A percentile compares a stretch with the other conserved stretches of the same genome.
These are phyloP conservation scores for Quercus agrifolia DNA, from an alignment of 306 rosid genomes.

Conservation along the genomic window DNA sequence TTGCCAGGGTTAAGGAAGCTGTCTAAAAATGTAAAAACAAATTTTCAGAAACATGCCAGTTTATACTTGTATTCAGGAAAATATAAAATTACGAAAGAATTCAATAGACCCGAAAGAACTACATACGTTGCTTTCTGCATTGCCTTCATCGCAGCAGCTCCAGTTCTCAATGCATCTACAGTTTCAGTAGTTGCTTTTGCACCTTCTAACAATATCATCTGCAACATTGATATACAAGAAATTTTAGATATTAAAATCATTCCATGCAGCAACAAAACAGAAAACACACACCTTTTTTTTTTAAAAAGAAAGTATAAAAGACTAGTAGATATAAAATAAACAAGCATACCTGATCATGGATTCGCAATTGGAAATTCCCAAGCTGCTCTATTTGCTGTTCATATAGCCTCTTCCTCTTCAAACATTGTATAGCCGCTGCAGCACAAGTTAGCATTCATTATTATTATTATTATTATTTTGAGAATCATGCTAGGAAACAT, in stretches of 20 bases:
- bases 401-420: conserved; percentile 90
- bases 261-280: not conserved
- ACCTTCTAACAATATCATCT: conserved; percentile 99
- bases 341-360: conserved; percentile 84
- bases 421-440: conserved; percentile 94
- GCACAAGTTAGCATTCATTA: not conserved
- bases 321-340: not conserved
- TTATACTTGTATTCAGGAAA: too few species aligned
- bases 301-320: not conserved
- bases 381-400: conserved; percentile 98
- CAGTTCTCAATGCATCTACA: conserved; percentile 92
- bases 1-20: not conserved
- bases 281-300: not conserved
- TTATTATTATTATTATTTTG: too few species aligned
- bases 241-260: not conserved
- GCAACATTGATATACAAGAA: conserved; percentile 5
- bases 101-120: not conserved
- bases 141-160: conserved; percentile 97
- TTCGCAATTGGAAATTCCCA: conserved; percentile 95
- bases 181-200: conserved; percentile 99
- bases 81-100: not conserved
- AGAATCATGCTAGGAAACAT: not conserved
- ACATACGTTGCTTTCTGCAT: conserved; percentile 98
- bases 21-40: not conserved
- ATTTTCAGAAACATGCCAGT: too few species aligned